phyloP scores from a whole-genome alignment of 129 eudicot species.

The Chrysanthemum lavandulifolium region DNA sequence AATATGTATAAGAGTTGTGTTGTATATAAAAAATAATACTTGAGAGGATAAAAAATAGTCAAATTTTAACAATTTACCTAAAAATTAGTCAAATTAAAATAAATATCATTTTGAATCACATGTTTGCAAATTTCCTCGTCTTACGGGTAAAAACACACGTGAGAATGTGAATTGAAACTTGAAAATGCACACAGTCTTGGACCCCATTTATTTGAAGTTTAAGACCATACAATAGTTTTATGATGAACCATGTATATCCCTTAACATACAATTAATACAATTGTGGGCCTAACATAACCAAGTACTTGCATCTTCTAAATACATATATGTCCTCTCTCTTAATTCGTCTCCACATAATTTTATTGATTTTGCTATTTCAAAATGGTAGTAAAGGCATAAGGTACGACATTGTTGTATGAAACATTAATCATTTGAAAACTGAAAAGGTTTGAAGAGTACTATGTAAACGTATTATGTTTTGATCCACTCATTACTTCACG shows the following conservation, averaged over 20 bases:
- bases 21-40: no score
- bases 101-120: no score
- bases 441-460: conserved; percentile 3
- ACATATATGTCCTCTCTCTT: conserved; percentile 22
- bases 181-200: no score
- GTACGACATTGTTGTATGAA: conserved; percentile 5
- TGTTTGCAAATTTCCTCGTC: no score
- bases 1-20: no score
- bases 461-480: not conserved
- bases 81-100: no score
- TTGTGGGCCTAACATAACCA: conserved; percentile 26
- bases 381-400: conserved; percentile 16
- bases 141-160: no score
- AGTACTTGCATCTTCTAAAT: conserved; percentile 18
- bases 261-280: conserved; percentile 1
- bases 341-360: conserved; percentile 23
- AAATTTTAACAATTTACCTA: no score
- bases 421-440: not conserved
- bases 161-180: no score
- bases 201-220: no score
- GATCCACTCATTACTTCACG: no score
- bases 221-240: conserved; percentile 15
- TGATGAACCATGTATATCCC: conserved; percentile 24
- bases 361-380: conserved; percentile 23
- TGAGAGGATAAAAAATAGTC: no score